Evolutionary conservation across 495 filamentous ascomycete genomes (phyloP), one percentile per base, ranked within the genome.

Genomic region (Aspergillus heteromorphus): DNA sequence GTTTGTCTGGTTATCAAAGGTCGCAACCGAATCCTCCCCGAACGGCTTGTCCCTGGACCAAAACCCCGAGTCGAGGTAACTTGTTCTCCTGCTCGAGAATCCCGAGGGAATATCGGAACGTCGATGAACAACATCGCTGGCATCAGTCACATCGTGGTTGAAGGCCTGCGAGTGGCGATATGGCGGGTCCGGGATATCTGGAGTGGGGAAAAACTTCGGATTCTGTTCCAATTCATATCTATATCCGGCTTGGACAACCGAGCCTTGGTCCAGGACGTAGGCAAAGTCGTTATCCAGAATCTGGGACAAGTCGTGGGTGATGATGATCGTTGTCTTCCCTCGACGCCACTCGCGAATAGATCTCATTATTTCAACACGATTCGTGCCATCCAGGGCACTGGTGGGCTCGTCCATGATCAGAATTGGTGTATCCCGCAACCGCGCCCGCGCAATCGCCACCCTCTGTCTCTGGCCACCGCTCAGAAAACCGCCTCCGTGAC

Each of bases 291-390:
- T 59, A 0, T 82, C 77, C 20, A 70, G 70, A 31, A 98, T 95
- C 48, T 95, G 88, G 0, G 85, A 80, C 45, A 91, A 84, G 56
- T 97, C 91, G 60, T 97, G 93, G 0, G 93, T 97, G 62, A 96
- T 88, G 18, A 90, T 86, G 49, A 96, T 83, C 1, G 89, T 90
- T 0, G 90, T 96, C 45, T 87, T 83, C 9, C 84, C 86, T 49
- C 77, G 74, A 1, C 87, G 77, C 59, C 84, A 88, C 51, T 79
- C 76, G 36, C 91, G 84, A 49, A 95, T 72, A 1, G 83, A 84
- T 4, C 85, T 82, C 66, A 93, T 87, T 41, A 95, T 70, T 13
- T 85, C 73, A 21, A 74, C 72, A 63, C 92, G 88, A 53, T 83
- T 87, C 40, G 79, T 80, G 7, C 83, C 79, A 63, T 96, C 91